Percentiles rank a stretch among this genome's conserved stretches.
These are phyloP conservation scores for Salicornia ramosissima DNA, from an alignment of 148 eudicot species.

Conservation along the genomic window DNA sequence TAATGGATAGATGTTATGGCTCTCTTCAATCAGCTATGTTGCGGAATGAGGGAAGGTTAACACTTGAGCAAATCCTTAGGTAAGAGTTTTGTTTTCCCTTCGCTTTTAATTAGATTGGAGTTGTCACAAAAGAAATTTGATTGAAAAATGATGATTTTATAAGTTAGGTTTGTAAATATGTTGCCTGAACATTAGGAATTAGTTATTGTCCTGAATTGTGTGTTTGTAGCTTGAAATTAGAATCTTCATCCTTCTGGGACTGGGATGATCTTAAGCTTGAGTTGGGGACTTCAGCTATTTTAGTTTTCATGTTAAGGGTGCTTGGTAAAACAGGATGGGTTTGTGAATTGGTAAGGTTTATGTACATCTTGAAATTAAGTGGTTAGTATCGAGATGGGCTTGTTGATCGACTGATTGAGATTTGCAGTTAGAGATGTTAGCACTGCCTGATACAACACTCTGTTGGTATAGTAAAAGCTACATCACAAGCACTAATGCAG, in stretches of 20 bases:
- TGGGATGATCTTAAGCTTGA: neutral
- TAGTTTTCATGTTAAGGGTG: too few species aligned
- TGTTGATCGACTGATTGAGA: too few species aligned
- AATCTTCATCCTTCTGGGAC: neutral
- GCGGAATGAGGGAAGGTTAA: slow-evolving; percentile 76
- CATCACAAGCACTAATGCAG: too few species aligned
- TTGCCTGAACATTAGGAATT: neutral
- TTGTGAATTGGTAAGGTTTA: too few species aligned
- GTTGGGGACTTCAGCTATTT: neutral
- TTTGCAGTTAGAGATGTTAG: too few species aligned
- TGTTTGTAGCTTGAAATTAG: neutral
- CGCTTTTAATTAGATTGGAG: neutral
- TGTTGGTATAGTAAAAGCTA: too few species aligned
- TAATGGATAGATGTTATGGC: slow-evolving; percentile 78
- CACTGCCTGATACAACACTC: too few species aligned
- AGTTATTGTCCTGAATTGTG: neutral
- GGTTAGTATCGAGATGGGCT: too few species aligned
- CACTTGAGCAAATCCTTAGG: slow-evolving; percentile 98
- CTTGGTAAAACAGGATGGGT: too few species aligned
- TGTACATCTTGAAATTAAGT: too few species aligned
- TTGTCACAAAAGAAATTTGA: neutral
- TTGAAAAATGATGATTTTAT: neutral
- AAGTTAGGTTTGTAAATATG: neutral
- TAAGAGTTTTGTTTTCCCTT: slow-evolving; percentile 16
- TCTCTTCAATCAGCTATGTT: slow-evolving; percentile 81